A percentile compares a stretch with the other conserved stretches of the same genome.
Evolutionary conservation across 352 stramenopile species (phyloP).

Genomic region (Globisporangium apiculatum): DNA sequence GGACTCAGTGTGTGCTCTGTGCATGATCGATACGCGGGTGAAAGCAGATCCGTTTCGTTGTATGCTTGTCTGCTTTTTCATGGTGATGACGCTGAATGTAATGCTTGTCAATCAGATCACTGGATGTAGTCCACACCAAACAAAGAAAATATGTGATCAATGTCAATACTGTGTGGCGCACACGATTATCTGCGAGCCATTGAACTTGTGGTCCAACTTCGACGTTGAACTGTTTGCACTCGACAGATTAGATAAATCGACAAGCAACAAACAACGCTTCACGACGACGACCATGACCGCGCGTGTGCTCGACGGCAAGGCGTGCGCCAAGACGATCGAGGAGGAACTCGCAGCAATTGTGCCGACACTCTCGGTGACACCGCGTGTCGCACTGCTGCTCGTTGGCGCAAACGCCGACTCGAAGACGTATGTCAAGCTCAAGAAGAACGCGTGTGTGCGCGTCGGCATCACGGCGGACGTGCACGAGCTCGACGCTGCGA

Average conservation of each 20-base stretch:
- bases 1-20: not conserved
- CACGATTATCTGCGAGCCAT: no score
- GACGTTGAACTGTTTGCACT: constrained; percentile 6
- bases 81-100: no score
- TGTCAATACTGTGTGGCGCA: no score
- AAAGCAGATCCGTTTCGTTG: no score
- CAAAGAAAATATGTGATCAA: no score
- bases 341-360: constrained; percentile 56
- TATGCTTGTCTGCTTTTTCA: no score
- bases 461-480: constrained; percentile 89
- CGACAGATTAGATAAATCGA: not conserved
- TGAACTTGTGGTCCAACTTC: not conserved
- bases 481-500: constrained; percentile 41
- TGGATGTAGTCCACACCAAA: no score
- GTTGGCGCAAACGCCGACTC: constrained; percentile 88
- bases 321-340: constrained; percentile 57
- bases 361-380: constrained; percentile 19
- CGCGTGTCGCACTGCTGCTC: constrained; percentile 92
- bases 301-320: constrained; percentile 44
- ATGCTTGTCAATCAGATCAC: no score
- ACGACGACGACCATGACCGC: not conserved
- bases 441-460: constrained; percentile 96
- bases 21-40: not conserved
- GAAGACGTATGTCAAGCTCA: constrained; percentile 94
- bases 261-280: not conserved